A percentile compares a stretch with the other conserved stretches of the same genome.
phyloP scores from a whole-genome alignment of 129 eudicot genomes.

The Helianthus tuberosus region DNA sequence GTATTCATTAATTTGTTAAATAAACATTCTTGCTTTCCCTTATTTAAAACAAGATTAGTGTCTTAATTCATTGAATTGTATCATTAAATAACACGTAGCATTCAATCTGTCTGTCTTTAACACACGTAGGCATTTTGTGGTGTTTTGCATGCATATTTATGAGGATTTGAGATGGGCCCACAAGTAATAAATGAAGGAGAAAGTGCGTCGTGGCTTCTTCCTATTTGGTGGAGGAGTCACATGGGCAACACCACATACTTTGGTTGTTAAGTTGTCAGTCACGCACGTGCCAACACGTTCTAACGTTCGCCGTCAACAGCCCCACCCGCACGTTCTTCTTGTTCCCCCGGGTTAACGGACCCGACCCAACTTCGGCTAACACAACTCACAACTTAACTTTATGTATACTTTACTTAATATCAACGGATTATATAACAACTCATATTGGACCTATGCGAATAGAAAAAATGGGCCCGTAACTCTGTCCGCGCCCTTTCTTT shows the following conservation, averaged over 20 bases:
- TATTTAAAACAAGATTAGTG: not conserved
- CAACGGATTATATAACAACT: too few relatives aligned
- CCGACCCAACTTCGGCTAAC: too few relatives aligned
- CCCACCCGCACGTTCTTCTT: constrained; percentile 26
- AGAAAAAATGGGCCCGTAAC: too few relatives aligned
- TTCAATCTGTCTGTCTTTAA: constrained; percentile 16
- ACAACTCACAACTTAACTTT: too few relatives aligned
- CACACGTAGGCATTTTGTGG: not conserved
- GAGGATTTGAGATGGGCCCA: not conserved
- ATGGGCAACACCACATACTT: constrained; percentile 34
- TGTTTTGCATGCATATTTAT: constrained; percentile 1
- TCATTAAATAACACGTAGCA: not conserved
- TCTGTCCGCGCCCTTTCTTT: too few relatives aligned
- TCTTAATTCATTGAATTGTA: constrained; percentile 25
- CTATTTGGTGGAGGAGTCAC: constrained; percentile 33
- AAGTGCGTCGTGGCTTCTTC: constrained; percentile 31
- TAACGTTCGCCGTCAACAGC: constrained; percentile 25
- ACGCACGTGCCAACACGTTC: constrained; percentile 19
- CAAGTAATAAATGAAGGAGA: constrained; percentile 21
- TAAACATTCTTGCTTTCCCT: constrained; percentile 27
- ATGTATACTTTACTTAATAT: too few relatives aligned
- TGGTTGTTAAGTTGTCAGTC: constrained; percentile 30
- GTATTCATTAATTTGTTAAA: constrained; percentile 8
- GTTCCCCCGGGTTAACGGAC: constrained; percentile 9
- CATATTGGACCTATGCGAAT: too few relatives aligned